Base-by-base conservation (phyloP, 768 basidiomycete genomes). In the Tulasnella calospora region DNA sequence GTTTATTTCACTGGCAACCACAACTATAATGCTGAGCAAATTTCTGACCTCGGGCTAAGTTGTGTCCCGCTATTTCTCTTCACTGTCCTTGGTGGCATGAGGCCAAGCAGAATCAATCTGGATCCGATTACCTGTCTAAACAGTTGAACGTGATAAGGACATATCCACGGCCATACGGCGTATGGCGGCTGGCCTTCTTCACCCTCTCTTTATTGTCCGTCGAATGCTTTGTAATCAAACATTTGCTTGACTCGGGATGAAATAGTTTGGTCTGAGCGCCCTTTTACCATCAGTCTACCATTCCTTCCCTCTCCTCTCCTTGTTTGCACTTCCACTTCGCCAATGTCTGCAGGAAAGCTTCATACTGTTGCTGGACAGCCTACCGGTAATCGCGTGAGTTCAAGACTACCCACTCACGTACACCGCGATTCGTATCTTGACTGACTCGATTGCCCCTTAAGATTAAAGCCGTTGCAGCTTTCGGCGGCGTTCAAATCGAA, bases 321-420 rank as follows among this genome's bases (percentile, higher is more conserved):
- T 7, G 2, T 44, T 44, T 10, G 41, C 41, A 44, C 41, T 44
- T 44, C 41, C 41, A 44, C 41, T 44, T 44, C 41, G 41, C 12
- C 41, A 44, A 44, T 44, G 79, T 87, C 91, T 74, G 85, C 86
- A 79, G 91, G 91, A 81, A 93, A 90, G 80, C 87, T 94, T 78
- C 92, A 88, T 86, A 88, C 89, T 10, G 81, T 82, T 44, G 85
- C 87, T 8, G 30, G 30, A 19, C 87, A 89, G 81, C 80, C 81
- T 74, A 83, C 84, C 74, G 88, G 87, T 80, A 88, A 86, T 83
- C 82, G 86, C 79, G 92, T 92, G 82, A 44, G 88, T 87, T 21
- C 27, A 35, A 51, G 46, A 12, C 27, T 19, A 27, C 17, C 15
- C 30, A 35, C 21, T 47, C 33, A n/a, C 47, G 9, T 46, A 19